Evolutionary conservation across 106 monocot genomes (phyloP).

Genomic region (Acorus calamus): DNA sequence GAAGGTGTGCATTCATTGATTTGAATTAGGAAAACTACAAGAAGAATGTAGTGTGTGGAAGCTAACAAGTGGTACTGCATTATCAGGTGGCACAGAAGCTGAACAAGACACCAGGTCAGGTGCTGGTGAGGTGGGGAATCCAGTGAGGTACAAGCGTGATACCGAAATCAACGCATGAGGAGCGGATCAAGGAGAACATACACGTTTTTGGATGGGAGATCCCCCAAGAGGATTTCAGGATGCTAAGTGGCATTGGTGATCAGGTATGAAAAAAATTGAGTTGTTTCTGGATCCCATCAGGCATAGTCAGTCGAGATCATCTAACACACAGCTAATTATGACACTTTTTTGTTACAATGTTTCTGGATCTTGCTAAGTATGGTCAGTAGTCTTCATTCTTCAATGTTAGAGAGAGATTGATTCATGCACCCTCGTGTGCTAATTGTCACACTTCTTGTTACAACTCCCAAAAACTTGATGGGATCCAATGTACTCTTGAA

Average conservation of each 20-base stretch:
- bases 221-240: conserved; percentile 36
- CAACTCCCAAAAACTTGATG: no score
- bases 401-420: no score
- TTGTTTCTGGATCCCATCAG: no score
- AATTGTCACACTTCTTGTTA: no score
- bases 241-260: conserved; percentile 27
- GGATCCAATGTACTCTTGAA: no score
- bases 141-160: conserved; percentile 51
- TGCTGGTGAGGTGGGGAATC: conserved; percentile 42
- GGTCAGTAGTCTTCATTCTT: no score
- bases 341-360: no score
- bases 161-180: conserved; percentile 35
- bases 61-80: background rate
- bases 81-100: conserved; percentile 47
- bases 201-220: conserved; percentile 50
- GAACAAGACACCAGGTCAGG: conserved; percentile 46
- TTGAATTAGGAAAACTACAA: background rate
- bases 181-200: conserved; percentile 42
- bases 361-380: no score
- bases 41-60: background rate
- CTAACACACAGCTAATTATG: no score
- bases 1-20: conserved; percentile 12
- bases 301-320: no score
- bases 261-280: conserved; percentile 13
- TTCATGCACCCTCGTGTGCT: no score